These are phyloP conservation scores for Chrysanthemum makinoi DNA, from an alignment of 129 eudicot species.

Conservation along the genomic window DNA sequence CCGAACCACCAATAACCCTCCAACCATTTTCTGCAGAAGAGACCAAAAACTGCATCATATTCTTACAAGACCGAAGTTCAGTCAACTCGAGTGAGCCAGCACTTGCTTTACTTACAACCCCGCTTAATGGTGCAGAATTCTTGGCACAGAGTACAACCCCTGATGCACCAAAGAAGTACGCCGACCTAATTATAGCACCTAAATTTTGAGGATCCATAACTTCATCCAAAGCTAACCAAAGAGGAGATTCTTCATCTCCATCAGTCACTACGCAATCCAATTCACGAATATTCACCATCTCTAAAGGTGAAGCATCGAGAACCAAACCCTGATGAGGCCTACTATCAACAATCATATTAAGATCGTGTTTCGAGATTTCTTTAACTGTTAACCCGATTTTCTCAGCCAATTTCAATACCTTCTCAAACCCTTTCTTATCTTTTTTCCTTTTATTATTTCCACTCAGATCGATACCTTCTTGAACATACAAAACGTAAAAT, in stretches of 20 bases:
- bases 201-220: conserved; percentile 96
- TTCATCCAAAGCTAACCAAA: conserved; percentile 96
- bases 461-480: conserved; percentile 81
- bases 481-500: conserved; percentile 67
- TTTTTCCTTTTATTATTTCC: conserved; percentile 79
- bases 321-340: conserved; percentile 96
- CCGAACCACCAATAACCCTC: conserved; percentile 94
- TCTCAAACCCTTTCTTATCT: conserved; percentile 92
- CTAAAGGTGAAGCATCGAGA: conserved; percentile 90
- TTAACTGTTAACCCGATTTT: conserved; percentile 57
- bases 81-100: conserved; percentile 89
- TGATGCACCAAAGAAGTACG: conserved; percentile 84
- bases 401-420: conserved; percentile 67
- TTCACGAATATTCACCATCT: conserved; percentile 78
- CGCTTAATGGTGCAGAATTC: conserved; percentile 95
- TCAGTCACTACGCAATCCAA: conserved; percentile 53
- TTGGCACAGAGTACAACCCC: conserved; percentile 96
- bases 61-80: conserved; percentile 83
- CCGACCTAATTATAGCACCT: conserved; percentile 88
- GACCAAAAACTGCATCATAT: conserved; percentile 95
- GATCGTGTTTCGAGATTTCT: conserved; percentile 86
- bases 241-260: conserved; percentile 35
- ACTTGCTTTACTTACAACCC: conserved; percentile 98
- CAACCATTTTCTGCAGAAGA: conserved; percentile 90
- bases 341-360: conserved; percentile 80